Evolutionary conservation across 169 alveolate species (phyloP), one percentile per base, ranked within the genome.

Genomic region (Plasmodium gonderi): DNA sequence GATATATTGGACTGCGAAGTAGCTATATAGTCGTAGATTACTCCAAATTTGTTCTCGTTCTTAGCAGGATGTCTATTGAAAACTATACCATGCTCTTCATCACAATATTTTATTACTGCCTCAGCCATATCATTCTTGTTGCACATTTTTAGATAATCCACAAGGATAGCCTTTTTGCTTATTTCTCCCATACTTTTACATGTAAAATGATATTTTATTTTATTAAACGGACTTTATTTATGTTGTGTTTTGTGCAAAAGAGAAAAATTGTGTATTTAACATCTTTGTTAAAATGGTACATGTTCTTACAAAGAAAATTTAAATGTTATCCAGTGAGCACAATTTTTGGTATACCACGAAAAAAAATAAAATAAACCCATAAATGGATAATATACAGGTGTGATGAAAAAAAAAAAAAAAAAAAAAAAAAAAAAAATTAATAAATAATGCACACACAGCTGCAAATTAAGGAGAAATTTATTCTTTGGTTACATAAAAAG

Each of bases 21-120:
- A 90, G 44, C 74, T 29, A 67, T 5, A 78, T 75, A 87, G 68
- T 87, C 89, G 72, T 77, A 77, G 40, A 90, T 90, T 9, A n/a
- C 51, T 26, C 87, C 75, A 64, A 90, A 90, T 68, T 76, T 79
- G 51, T 77, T 54, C 72, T 90, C 94, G 42, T 90, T 90, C 40
- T 33, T 64, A 20, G 94, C 81, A 23, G 91, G 91, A 31, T 90
- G 90, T 31, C 40, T 90, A 79, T 90, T 90, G 42, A 90, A 77
- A 77, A 90, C 91, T 78, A 90, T 65, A 11, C 94, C 94, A 17
- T 72, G 82, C 8, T 90, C 94, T 23, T 90, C 94, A 64, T 90
- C 91, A 79, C 90, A 76, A 31, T 90, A 77, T 78, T 90, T 90
- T 23, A 65, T 17, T 51, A 90, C 77, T 33, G 77, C 90, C 47